These are phyloP conservation scores for Aspergillus carbonarius DNA, from an alignment of 2,329 filamentous ascomycete genomes.

Conservation along the genomic window DNA sequence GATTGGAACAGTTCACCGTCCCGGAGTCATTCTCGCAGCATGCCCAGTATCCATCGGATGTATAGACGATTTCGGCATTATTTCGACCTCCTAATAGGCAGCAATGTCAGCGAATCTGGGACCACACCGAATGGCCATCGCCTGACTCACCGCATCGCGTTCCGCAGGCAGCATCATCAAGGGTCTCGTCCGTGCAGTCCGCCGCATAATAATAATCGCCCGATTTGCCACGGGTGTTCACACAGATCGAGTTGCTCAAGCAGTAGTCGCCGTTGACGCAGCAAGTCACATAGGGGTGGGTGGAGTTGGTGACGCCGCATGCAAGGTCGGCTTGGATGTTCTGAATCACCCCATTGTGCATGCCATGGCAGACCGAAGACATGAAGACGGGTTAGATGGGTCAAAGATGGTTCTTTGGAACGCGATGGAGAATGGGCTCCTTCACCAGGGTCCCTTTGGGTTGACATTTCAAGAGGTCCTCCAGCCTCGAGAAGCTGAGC, in stretches of 20 bases:
- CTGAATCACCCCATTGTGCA: background rate
- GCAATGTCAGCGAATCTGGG: background rate
- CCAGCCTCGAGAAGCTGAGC: background rate
- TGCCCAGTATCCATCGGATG: conserved; percentile 1
- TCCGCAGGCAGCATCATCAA: conserved; percentile 9
- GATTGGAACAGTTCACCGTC: conserved; percentile 5
- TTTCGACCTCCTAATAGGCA: background rate
- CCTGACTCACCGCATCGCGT: conserved; percentile 14
- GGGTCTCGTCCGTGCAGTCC: conserved; percentile 11
- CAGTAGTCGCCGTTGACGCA: conserved; percentile 15
- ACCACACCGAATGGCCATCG: no score
- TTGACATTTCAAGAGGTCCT: background rate
- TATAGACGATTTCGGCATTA: background rate
- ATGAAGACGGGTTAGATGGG: background rate
- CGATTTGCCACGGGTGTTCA: background rate
- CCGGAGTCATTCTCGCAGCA: conserved; percentile 3
- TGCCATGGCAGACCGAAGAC: conserved; percentile 7
- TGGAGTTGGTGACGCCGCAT: conserved; percentile 9
- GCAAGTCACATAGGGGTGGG: conserved; percentile 12
- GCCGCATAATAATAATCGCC: conserved; percentile 8
- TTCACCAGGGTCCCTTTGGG: background rate
- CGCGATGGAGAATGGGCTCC: background rate
- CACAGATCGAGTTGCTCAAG: conserved; percentile 12
- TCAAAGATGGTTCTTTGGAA: background rate
- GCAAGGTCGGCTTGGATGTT: background rate